Conservation (phyloP, 1,139 yeast genomes). For the Magnusiomyces magnusii region DNA sequence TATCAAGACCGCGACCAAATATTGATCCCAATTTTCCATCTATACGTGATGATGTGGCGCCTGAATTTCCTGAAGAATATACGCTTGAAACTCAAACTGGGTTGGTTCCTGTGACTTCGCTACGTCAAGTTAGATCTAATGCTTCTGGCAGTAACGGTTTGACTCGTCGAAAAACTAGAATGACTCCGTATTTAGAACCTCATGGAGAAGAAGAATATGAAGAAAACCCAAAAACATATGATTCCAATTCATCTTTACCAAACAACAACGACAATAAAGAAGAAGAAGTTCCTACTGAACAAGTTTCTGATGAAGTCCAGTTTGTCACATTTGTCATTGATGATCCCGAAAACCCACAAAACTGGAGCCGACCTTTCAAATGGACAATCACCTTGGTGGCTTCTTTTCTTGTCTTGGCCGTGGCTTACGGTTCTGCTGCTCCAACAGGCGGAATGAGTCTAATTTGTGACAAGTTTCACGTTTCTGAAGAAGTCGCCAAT, state of each 20-base stretch:
- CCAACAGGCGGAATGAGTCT: conserved; percentile 73
- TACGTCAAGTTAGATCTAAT: conserved; percentile 37
- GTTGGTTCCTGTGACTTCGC: conserved; percentile 67
- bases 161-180: background rate
- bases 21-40: conserved; percentile 55
- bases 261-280: background rate
- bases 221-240: background rate
- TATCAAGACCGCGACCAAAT: conserved; percentile 44
- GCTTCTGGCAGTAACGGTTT: conserved; percentile 2
- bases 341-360: conserved; percentile 84
- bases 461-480: conserved; percentile 55
- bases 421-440: conserved; percentile 86
- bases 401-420: conserved; percentile 67
- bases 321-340: conserved; percentile 69
- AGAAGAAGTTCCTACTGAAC: conserved; percentile 16
- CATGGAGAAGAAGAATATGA: conserved; percentile 7
- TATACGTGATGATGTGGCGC: conserved; percentile 34
- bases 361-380: conserved; percentile 54
- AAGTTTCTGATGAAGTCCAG: conserved; percentile 49
- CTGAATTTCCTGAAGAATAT: conserved; percentile 88
- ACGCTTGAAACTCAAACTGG: conserved; percentile 83
- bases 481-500: conserved; percentile 69
- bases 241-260: background rate
- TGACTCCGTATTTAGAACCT: conserved; percentile 1
- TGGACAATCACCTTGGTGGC: conserved; percentile 64